Base-by-base conservation (phyloP, 2,329 filamentous ascomycete species). In the Penicillium sp. region DNA sequence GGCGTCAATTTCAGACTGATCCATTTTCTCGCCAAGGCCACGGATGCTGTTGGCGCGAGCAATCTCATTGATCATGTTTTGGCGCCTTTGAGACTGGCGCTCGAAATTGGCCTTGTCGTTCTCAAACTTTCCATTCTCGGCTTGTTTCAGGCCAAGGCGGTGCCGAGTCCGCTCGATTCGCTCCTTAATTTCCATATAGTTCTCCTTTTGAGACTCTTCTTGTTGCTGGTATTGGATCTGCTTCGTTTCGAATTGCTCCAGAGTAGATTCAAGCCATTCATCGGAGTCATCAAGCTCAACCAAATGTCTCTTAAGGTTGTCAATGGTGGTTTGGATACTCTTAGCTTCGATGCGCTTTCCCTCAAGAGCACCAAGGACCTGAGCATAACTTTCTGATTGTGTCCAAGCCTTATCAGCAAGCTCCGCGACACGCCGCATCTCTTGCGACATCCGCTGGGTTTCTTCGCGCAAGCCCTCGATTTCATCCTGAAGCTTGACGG, bases 61-160 rank as follows among this genome's bases (percentile, higher is more conserved):
- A 38, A 90, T 86, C 57, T 93, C 87, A 62, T 87, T 91, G 55
- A 97, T 86, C 73, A 96, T 83, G 10, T 84, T 81, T 67, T 88
- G 82, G 40, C 93, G 89, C 45, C 84, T 80, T 65, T 85, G 80
- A 4, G 96, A 72, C 63, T 97, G 90, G 4, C 89, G 85, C 70
- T 97, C 91, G 70, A 94, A 91, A 67, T 89, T 90, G 61, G 90
- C 88, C 76, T 93, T 92, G 70, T 96, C 89, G 2, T 93, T 93
- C 73, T 94, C 86, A 65, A 89, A 87, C 64, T 88, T 90, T 43
- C 93, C 93, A 72, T 74, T 72, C 60, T 81, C 75, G 27, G 75
- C 79, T 56, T 77, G 75, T 50, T 77, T 75, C 23, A 70, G 52
- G 27, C 75, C 76, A 40, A 78, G 52, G 46, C 72, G 69, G 47